Conservation (phyloP, 2,329 filamentous ascomycete genomes). For the Dichotomopilus funicola region DNA sequence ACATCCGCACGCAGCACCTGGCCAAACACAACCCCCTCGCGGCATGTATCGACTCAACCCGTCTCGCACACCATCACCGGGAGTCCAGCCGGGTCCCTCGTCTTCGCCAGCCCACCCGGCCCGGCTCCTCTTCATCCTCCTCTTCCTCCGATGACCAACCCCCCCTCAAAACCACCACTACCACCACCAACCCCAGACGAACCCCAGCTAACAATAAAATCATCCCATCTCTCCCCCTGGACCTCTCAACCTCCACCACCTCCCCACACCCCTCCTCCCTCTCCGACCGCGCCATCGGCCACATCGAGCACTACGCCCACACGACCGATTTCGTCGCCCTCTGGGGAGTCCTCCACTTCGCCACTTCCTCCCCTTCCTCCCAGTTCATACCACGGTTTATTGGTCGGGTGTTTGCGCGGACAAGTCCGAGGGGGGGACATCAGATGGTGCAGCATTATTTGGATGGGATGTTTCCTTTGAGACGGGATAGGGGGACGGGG, state of each 20-base stretch:
- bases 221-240: no score
- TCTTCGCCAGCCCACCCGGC: neutral
- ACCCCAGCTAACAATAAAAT: no score
- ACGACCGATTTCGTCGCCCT: constrained; percentile 65
- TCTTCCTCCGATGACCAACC: neutral
- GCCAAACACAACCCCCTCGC: constrained; percentile 32
- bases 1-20: constrained; percentile 38
- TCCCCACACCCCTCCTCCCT: constrained; percentile 33
- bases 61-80: constrained; percentile 14
- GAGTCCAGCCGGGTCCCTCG: neutral
- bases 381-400: constrained; percentile 53
- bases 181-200: neutral
- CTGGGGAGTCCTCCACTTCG: constrained; percentile 68
- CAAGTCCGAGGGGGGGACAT: constrained; percentile 46
- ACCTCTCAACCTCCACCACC: constrained; percentile 25
- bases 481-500: constrained; percentile 36
- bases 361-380: constrained; percentile 35
- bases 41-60: constrained; percentile 31
- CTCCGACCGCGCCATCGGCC: constrained; percentile 50
- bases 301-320: constrained; percentile 79
- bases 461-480: constrained; percentile 54
- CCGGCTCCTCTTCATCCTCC: neutral
- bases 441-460: constrained; percentile 57
- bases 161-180: neutral
- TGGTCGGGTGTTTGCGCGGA: constrained; percentile 53